phyloP scores from a whole-genome alignment of 345 rosid species.

The Triadica sebifera region DNA sequence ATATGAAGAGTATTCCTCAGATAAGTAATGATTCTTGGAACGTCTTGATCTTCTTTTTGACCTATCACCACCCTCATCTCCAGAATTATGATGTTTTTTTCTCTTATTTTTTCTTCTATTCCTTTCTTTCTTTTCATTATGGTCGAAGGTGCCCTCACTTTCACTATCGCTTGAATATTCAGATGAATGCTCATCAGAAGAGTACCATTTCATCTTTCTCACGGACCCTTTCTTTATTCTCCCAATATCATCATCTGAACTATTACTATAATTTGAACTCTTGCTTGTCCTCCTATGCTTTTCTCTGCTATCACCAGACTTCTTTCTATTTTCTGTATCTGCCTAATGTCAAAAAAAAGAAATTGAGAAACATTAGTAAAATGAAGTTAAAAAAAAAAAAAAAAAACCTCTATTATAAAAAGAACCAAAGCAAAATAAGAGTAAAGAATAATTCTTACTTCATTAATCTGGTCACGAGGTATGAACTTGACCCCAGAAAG shows the following conservation, averaged over 20 bases:
- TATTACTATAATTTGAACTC: conserved; percentile 18
- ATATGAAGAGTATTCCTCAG: conserved; percentile 32
- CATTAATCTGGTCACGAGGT: conserved; percentile 61
- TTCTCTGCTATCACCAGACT: conserved; percentile 32
- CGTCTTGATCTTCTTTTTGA: conserved; percentile 30
- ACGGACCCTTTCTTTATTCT: conserved; percentile 43
- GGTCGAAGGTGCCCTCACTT: conserved; percentile 20
- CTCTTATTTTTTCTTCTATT: conserved; percentile 33
- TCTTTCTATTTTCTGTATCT: conserved; percentile 22
- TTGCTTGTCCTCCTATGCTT: conserved; percentile 39
- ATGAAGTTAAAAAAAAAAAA: not conserved
- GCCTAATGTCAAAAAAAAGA: conserved; percentile 31
- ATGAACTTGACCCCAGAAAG: conserved; percentile 70
- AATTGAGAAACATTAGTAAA: not conserved
- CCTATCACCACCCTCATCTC: conserved; percentile 5
- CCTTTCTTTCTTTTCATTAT: conserved; percentile 18
- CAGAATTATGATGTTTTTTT: conserved; percentile 15
- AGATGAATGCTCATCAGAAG: conserved; percentile 47
- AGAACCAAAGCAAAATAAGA: not conserved
- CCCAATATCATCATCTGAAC: conserved; percentile 51
- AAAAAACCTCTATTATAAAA: not conserved
- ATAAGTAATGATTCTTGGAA: conserved; percentile 21
- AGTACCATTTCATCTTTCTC: conserved; percentile 61
- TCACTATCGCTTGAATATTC: conserved; percentile 20
- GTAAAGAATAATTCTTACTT: conserved; percentile 14